These are phyloP conservation scores for Hericium alpestre DNA, from an alignment of 768 basidiomycete genomes.

Conservation along the genomic window DNA sequence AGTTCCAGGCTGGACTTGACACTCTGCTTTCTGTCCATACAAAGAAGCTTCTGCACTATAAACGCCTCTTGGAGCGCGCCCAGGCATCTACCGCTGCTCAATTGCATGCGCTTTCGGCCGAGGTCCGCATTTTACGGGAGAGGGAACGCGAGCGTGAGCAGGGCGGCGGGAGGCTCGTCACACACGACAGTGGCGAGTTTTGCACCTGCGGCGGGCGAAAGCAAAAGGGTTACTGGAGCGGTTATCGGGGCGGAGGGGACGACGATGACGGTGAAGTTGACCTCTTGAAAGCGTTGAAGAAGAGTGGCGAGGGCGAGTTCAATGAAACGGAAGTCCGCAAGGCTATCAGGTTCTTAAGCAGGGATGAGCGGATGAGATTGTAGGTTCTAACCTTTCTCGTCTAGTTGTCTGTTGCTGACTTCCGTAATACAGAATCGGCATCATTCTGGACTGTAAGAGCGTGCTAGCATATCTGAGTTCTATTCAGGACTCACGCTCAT, in stretches of 20 bases:
- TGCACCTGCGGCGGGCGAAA: slow-evolving; percentile 53
- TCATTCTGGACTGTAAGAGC: slow-evolving; percentile 49
- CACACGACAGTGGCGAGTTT: slow-evolving; percentile 19
- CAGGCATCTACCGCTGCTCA: slow-evolving; percentile 75
- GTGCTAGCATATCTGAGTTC: slow-evolving; percentile 4
- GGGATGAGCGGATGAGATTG: slow-evolving; percentile 67
- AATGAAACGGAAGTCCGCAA: slow-evolving; percentile 61
- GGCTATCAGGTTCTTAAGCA: slow-evolving; percentile 47
- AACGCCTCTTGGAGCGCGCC: slow-evolving; percentile 68
- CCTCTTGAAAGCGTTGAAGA: slow-evolving; percentile 38
- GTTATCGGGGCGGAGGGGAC: slow-evolving; percentile 41
- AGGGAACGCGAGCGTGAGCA: slow-evolving; percentile 22
- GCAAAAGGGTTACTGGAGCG: slow-evolving; percentile 60
- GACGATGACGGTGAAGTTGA: slow-evolving; percentile 38
- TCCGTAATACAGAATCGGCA: slow-evolving; percentile 33
- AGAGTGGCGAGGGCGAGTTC: slow-evolving; percentile 42
- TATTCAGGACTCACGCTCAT: slow-evolving; percentile 1
- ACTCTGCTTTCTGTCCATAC: slow-evolving; percentile 32
- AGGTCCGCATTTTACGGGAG: slow-evolving; percentile 56
- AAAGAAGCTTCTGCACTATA: slow-evolving; percentile 60
- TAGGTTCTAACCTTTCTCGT: slow-evolving; percentile 29
- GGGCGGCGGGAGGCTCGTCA: slow-evolving; percentile 9
- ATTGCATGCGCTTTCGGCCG: slow-evolving; percentile 77
- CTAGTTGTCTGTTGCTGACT: slow-evolving; percentile 1
- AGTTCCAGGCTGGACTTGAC: slow-evolving; percentile 37